These are phyloP conservation scores for Hapsidospora chrysogenum DNA, from an alignment of 495 filamentous ascomycete genomes.

Conservation along the genomic window DNA sequence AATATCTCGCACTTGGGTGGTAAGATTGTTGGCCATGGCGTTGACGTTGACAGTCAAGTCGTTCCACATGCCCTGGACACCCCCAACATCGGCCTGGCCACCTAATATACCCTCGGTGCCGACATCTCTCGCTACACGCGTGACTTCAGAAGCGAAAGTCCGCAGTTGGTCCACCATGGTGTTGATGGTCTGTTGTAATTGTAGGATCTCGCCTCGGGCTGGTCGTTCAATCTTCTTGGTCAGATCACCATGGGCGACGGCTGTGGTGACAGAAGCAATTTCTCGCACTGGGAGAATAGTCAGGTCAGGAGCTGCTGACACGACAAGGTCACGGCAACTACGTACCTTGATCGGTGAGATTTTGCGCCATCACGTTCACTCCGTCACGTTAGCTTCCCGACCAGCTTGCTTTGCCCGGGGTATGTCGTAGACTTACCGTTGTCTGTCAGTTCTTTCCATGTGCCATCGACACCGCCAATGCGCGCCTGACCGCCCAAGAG, in stretches of 20 bases:
- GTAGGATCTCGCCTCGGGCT: conserved; percentile 86
- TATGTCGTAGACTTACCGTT: conserved; percentile 56
- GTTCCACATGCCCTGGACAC: conserved; percentile 75
- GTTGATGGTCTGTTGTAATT: conserved; percentile 95
- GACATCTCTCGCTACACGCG: conserved; percentile 88
- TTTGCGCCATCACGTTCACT: conserved; percentile 96
- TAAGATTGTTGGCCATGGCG: conserved; percentile 95
- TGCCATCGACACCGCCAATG: conserved; percentile 88
- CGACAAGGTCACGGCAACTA: no score
- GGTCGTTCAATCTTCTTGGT: conserved; percentile 92
- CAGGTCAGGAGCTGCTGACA: background rate
- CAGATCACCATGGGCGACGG: conserved; percentile 90
- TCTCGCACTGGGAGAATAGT: conserved; percentile 53
- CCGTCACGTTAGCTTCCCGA: no score
- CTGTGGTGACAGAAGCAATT: conserved; percentile 90
- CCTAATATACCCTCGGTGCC: conserved; percentile 94
- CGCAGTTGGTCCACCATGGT: conserved; percentile 98
- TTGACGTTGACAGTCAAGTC: conserved; percentile 97
- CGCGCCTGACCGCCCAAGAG: conserved; percentile 92
- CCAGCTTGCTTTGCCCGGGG: no score
- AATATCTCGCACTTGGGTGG: conserved; percentile 95
- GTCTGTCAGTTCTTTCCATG: conserved; percentile 94
- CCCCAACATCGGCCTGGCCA: conserved; percentile 90
- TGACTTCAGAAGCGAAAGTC: conserved; percentile 95
- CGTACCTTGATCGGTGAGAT: conserved; percentile 41